Conservation (phyloP, 768 basidiomycete species). For the Calocybe gangraenosa region DNA sequence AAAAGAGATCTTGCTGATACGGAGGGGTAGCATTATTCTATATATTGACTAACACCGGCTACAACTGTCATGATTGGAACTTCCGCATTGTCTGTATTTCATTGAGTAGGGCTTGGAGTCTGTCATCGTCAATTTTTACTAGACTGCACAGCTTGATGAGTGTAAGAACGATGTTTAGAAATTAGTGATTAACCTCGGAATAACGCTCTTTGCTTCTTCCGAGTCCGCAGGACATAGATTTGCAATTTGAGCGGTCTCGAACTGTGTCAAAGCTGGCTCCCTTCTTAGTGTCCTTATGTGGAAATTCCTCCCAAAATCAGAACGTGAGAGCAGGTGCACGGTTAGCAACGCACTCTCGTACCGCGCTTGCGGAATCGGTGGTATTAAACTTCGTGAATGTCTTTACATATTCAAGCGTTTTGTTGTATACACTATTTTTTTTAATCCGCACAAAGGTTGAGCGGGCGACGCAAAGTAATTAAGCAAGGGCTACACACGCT, state of each 20-base stretch:
- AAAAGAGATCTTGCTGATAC: slow-evolving; percentile 46
- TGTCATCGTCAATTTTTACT: slow-evolving; percentile 85
- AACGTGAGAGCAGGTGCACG: too few relatives aligned
- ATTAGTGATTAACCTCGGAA: slow-evolving; percentile 62
- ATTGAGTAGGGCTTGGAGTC: slow-evolving; percentile 74
- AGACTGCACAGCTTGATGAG: slow-evolving; percentile 41
- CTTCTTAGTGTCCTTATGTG: slow-evolving; percentile 70
- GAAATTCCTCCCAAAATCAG: too few relatives aligned
- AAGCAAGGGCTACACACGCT: slow-evolving; percentile 45
- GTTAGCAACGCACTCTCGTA: slow-evolving; percentile 68
- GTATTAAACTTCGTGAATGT: slow-evolving; percentile 89
- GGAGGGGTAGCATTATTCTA: slow-evolving; percentile 36
- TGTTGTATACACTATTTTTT: slow-evolving; percentile 76
- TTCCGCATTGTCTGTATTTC: slow-evolving; percentile 90
- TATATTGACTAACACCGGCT: neutral
- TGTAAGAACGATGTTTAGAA: too few relatives aligned
- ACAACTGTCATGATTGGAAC: slow-evolving; percentile 79
- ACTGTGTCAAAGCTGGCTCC: slow-evolving; percentile 78
- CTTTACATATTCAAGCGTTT: slow-evolving; percentile 88
- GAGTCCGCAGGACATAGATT: slow-evolving; percentile 85
- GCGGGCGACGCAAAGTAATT: neutral
- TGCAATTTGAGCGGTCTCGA: slow-evolving; percentile 90
- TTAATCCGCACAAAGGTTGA: too few relatives aligned
- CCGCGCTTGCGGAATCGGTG: slow-evolving; percentile 77
- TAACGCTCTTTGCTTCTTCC: slow-evolving; percentile 88